Percentiles rank a stretch among this genome's conserved stretches.
Conservation (phyloP, 306 rosid species). For the Morella rubra region DNA sequence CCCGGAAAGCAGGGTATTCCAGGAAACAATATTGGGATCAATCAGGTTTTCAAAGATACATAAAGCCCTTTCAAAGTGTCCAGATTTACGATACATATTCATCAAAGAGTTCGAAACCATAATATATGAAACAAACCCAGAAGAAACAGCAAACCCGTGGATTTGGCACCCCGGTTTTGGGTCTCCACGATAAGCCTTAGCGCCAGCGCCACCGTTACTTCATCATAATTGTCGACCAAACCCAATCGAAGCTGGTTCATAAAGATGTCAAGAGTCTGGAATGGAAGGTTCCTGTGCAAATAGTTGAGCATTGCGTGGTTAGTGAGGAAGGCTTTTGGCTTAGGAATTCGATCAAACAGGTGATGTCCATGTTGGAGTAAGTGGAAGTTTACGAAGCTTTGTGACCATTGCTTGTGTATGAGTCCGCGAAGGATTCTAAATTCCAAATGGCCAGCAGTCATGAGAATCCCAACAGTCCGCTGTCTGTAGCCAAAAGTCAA, state of each 20-base stretch:
- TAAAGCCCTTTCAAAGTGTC: conserved; percentile 45
- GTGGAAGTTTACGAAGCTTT: conserved; percentile 9
- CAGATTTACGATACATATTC: conserved; percentile 74
- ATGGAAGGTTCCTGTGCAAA: conserved; percentile 43
- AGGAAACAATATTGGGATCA: conserved; percentile 65
- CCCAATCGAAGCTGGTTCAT: conserved; percentile 36
- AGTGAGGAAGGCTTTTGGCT: conserved; percentile 36
- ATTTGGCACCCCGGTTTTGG: conserved; percentile 51
- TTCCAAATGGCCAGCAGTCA: conserved; percentile 46
- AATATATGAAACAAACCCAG: conserved; percentile 45
- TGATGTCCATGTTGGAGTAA: conserved; percentile 44
- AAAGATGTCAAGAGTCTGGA: conserved; percentile 52
- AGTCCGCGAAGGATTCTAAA: conserved; percentile 25
- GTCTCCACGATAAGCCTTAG: conserved; percentile 75
- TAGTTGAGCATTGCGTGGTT: conserved; percentile 49
- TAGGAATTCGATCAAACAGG: conserved; percentile 49
- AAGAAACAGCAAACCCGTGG: conserved; percentile 50
- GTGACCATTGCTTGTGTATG: conserved; percentile 20
- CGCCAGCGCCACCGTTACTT: conserved; percentile 53
- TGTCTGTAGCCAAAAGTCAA: no score
- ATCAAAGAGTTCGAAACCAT: conserved; percentile 69
- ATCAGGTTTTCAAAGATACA: conserved; percentile 53
- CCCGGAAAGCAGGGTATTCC: conserved; percentile 85
- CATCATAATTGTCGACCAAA: conserved; percentile 36
- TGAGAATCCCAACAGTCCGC: conserved; percentile 21